A percentile compares a stretch with the other conserved stretches of the same genome.
phyloP scores from a whole-genome alignment of 768 basidiomycete genomes.

The Daedaleopsis nitida region DNA sequence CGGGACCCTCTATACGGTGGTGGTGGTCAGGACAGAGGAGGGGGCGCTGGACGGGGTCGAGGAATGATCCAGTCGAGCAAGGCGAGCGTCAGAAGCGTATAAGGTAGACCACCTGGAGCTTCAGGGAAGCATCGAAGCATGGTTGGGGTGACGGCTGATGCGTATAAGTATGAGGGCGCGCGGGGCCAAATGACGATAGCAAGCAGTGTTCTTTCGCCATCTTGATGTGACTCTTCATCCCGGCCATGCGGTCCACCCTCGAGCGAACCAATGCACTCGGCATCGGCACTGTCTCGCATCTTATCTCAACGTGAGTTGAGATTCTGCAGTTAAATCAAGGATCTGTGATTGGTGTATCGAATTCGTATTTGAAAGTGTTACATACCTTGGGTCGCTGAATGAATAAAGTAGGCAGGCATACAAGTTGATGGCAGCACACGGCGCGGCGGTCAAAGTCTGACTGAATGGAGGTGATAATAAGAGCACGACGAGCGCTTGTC shows the following conservation, averaged over 20 bases:
- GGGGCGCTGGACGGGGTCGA: neutral
- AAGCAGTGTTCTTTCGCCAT: neutral
- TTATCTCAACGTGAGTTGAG: too few relatives aligned
- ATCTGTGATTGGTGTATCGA: too few relatives aligned
- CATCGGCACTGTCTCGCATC: too few relatives aligned
- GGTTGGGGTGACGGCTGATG: neutral
- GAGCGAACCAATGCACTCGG: too few relatives aligned
- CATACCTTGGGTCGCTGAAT: too few relatives aligned
- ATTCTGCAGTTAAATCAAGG: too few relatives aligned
- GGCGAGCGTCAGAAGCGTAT: neutral
- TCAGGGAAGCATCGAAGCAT: neutral
- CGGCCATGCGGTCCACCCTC: neutral
- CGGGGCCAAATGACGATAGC: neutral
- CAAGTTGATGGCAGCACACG: too few relatives aligned
- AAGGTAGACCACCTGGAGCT: neutral
- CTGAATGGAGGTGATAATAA: too few relatives aligned
- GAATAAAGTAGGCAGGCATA: too few relatives aligned
- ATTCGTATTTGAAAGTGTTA: too few relatives aligned
- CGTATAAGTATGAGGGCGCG: neutral
- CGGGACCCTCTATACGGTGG: neutral
- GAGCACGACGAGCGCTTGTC: too few relatives aligned
- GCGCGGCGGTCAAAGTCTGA: too few relatives aligned
- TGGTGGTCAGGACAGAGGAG: neutral
- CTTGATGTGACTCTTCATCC: neutral
- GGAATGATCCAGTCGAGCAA: neutral